phyloP scores from a whole-genome alignment of 1,284 basidiomycete species.

The Fereydounia khargensis region DNA sequence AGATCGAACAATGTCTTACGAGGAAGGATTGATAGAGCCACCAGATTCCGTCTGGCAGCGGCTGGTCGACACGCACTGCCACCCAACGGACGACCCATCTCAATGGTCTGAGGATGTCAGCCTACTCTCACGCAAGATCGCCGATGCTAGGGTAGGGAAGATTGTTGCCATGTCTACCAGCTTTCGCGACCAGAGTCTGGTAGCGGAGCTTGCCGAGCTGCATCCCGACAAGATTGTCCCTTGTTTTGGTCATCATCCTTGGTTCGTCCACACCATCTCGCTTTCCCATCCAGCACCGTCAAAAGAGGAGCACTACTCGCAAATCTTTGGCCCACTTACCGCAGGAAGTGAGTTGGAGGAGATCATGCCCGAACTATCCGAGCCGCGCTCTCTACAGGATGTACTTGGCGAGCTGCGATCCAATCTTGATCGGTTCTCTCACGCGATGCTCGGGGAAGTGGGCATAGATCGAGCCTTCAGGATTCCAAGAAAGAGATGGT shows the following conservation, averaged over 20 bases:
- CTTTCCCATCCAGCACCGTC: constrained; percentile 14
- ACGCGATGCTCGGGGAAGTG: constrained; percentile 50
- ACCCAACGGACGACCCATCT: constrained; percentile 46
- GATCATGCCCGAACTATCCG: constrained; percentile 33
- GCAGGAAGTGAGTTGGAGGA: constrained; percentile 18
- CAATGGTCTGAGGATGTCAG: constrained; percentile 3
- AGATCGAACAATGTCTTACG: too few relatives aligned
- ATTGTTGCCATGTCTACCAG: constrained; percentile 50
- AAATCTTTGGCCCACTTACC: constrained; percentile 14
- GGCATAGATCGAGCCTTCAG: constrained; percentile 51
- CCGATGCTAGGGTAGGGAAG: constrained; percentile 2
- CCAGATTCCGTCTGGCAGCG: too few relatives aligned
- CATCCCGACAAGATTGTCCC: constrained; percentile 24
- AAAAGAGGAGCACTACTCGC: constrained; percentile 29
- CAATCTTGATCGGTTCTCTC: constrained; percentile 27
- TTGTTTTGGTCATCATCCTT: constrained; percentile 51
- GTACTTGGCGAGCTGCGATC: constrained; percentile 18
- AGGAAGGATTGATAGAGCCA: too few relatives aligned
- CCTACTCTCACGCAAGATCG: constrained; percentile 14
- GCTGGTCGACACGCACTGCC: constrained; percentile 44
- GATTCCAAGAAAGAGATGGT: constrained; percentile 31
- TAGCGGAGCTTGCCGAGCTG: constrained; percentile 22
- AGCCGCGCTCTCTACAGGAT: constrained; percentile 25
- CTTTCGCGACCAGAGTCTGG: constrained; percentile 37
- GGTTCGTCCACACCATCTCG: constrained; percentile 47